Conservation (phyloP, 2,329 filamentous ascomycete genomes). For the Juglanconis sp. region DNA sequence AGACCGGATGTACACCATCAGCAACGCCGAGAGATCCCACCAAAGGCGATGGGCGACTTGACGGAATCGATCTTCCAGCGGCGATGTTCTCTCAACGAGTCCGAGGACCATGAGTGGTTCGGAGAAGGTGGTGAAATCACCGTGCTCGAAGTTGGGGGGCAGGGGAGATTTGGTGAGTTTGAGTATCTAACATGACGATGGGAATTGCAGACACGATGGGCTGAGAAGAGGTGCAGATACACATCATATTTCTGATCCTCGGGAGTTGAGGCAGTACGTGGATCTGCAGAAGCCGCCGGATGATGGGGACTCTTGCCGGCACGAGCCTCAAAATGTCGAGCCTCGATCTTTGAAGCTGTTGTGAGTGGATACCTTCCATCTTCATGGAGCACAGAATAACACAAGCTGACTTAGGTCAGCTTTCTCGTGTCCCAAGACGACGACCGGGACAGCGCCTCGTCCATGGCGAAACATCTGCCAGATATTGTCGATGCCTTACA, state of each 20-base stretch:
- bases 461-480: neutral
- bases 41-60: constrained; percentile 16
- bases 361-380: constrained; percentile 1
- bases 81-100: constrained; percentile 9
- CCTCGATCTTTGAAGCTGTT: constrained; percentile 14
- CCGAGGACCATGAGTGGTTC: constrained; percentile 11
- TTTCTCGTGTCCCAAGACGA: constrained; percentile 7
- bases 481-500: constrained; percentile 7
- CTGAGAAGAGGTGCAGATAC: constrained; percentile 2
- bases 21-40: constrained; percentile 4
- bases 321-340: neutral
- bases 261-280: constrained; percentile 4
- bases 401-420: neutral
- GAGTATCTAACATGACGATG: neutral
- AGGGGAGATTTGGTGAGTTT: constrained; percentile 12
- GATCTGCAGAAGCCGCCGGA: constrained; percentile 4
- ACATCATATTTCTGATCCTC: constrained; percentile 1
- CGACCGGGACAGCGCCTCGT: neutral
- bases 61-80: constrained; percentile 12
- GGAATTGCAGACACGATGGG: neutral
- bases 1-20: constrained; percentile 7
- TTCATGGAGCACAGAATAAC: neutral
- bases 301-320: constrained; percentile 6
- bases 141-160: constrained; percentile 15
- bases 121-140: constrained; percentile 5